Conservation (phyloP, 495 filamentous ascomycete genomes). For the Entonaema liquescens region DNA sequence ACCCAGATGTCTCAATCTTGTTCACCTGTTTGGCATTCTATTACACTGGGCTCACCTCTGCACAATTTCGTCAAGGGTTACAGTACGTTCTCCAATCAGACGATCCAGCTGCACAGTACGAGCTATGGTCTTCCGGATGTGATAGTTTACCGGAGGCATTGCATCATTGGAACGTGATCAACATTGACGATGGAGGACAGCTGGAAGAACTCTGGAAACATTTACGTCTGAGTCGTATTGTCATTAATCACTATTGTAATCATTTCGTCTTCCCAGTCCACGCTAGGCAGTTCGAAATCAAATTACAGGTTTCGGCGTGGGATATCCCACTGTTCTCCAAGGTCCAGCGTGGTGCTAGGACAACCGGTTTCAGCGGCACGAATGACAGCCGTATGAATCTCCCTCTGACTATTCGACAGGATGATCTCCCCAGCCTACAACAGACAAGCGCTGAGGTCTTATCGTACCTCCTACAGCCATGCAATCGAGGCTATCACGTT, state of each 20-base stretch:
- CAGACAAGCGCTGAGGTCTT: slow-evolving; percentile 65
- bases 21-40: slow-evolving; percentile 64
- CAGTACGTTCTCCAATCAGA: slow-evolving; percentile 58
- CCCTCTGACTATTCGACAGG: slow-evolving; percentile 61
- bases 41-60: slow-evolving; percentile 53
- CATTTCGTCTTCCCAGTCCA: slow-evolving; percentile 63
- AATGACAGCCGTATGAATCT: slow-evolving; percentile 61
- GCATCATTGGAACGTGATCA: slow-evolving; percentile 58
- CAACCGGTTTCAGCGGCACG: slow-evolving; percentile 65
- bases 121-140: slow-evolving; percentile 52
- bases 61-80: slow-evolving; percentile 53
- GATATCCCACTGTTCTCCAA: slow-evolving; percentile 55
- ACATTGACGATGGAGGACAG: slow-evolving; percentile 59
- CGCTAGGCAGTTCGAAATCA: slow-evolving; percentile 62
- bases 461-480: slow-evolving; percentile 57
- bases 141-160: slow-evolving; percentile 53
- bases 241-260: slow-evolving; percentile 63
- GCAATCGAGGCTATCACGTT: slow-evolving; percentile 54
- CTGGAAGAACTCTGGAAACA: slow-evolving; percentile 52
- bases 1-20: slow-evolving; percentile 64
- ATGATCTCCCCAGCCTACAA: slow-evolving; percentile 55
- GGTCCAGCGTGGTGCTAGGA: slow-evolving; percentile 36
- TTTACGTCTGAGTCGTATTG: slow-evolving; percentile 48
- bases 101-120: slow-evolving; percentile 60
- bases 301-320: slow-evolving; percentile 64